A percentile compares a stretch with the other conserved stretches of the same genome.
Evolutionary conservation across 345 rosid genomes (phyloP).

Genomic region (Salix suchowensis): DNA sequence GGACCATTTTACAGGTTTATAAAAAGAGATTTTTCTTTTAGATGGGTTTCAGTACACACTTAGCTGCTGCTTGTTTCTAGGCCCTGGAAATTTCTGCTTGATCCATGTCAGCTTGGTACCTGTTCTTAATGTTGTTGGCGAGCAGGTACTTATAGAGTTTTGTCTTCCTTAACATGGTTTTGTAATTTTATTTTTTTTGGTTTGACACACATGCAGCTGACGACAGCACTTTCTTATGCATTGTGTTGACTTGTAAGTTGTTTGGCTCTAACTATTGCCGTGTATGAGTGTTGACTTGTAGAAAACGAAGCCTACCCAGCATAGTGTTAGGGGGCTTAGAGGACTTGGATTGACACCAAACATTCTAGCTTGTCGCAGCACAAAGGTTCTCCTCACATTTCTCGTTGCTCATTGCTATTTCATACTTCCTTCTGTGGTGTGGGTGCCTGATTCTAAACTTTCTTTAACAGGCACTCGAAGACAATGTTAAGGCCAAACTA

Average conservation of each 20-base stretch:
- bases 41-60: background rate
- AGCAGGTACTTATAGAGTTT: conserved; percentile 51
- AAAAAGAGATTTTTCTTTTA: background rate
- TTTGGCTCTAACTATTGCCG: background rate
- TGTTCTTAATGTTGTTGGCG: conserved; percentile 91
- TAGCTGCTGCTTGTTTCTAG: conserved; percentile 37
- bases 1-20: background rate
- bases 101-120: conserved; percentile 99
- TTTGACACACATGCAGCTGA: background rate
- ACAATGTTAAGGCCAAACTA: conserved; percentile 75
- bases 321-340: conserved; percentile 78
- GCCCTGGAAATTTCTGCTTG: conserved; percentile 84
- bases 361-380: conserved; percentile 89
- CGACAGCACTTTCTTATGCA: background rate
- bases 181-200: background rate
- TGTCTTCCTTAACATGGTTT: background rate
- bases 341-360: conserved; percentile 86
- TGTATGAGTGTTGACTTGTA: conserved; percentile 18
- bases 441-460: conserved; percentile 1
- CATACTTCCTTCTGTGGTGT: background rate
- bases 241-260: background rate
- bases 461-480: conserved; percentile 71
- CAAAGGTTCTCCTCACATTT: conserved; percentile 39
- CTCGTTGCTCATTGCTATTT: conserved; percentile 8
- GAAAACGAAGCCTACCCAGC: conserved; percentile 99